Conservation (phyloP, 2,329 filamentous ascomycete genomes). For the Aspergillus brasiliensis region DNA sequence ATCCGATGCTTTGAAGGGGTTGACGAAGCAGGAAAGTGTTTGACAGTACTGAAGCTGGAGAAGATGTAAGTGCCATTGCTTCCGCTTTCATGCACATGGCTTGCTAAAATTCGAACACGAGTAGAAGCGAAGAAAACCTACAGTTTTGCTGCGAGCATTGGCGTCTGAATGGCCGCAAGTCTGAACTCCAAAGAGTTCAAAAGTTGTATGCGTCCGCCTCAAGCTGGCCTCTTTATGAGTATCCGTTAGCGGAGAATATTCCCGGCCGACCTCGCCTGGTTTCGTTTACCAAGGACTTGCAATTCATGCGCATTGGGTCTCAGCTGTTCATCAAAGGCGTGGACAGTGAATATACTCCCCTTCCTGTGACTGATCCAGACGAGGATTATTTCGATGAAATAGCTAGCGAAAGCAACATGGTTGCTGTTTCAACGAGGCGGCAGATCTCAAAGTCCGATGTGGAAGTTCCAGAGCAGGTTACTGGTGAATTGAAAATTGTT, state of each 20-base stretch:
- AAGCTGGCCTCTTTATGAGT: not conserved
- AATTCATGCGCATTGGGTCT: not conserved
- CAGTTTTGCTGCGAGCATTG: not conserved
- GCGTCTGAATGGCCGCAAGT: not conserved
- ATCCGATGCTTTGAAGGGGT: not conserved
- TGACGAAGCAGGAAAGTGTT: not conserved
- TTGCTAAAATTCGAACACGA: not conserved
- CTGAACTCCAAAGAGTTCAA: not conserved
- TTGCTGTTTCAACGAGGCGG: not conserved
- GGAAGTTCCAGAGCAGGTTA: not conserved
- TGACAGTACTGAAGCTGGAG: not conserved
- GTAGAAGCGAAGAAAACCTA: not conserved
- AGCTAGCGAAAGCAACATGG: not conserved
- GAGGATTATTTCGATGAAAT: not conserved
- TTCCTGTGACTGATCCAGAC: not conserved
- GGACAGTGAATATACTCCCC: not conserved
- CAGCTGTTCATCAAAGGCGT: not conserved
- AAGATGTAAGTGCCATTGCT: not conserved
- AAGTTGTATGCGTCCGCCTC: not conserved
- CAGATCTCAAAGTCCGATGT: not conserved
- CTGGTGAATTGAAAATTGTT: not conserved
- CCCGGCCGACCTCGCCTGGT: not conserved
- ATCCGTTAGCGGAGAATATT: not conserved
- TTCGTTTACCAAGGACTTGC: not conserved
- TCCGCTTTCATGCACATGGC: too few species aligned